These are phyloP conservation scores for Artemisia tridentata DNA, from an alignment of 129 eudicot species.

Conservation along the genomic window DNA sequence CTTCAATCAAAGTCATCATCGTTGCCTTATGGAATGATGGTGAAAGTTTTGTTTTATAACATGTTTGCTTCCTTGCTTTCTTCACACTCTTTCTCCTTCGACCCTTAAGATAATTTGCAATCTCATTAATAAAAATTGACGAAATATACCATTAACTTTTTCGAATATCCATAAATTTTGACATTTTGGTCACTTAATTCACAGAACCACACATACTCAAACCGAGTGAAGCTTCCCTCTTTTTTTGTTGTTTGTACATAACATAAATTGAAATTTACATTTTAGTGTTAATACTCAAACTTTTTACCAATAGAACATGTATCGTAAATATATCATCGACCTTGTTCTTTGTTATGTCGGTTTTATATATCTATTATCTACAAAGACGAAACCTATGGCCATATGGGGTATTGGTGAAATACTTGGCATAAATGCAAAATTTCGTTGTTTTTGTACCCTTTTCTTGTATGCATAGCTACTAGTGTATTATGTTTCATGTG, in stretches of 20 bases:
- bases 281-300: no score
- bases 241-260: no score
- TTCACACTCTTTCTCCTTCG: constrained; percentile 15
- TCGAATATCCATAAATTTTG: no score
- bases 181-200: no score
- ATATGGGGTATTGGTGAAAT: neutral
- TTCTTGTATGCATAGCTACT: neutral
- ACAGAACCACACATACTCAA: no score
- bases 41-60: constrained; percentile 51
- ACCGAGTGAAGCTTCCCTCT: no score
- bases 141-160: neutral
- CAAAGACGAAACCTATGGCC: neutral
- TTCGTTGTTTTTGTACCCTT: neutral
- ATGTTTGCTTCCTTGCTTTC: constrained; percentile 45
- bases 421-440: neutral
- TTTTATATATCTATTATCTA: neutral
- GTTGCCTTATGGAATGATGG: constrained; percentile 34
- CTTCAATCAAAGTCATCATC: constrained; percentile 28
- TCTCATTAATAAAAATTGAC: constrained; percentile 26
- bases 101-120: constrained; percentile 19
- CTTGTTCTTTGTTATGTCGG: constrained; percentile 21
- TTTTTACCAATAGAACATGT: no score
- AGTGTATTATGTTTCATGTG: neutral
- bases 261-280: no score
- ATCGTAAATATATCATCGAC: neutral